These are phyloP conservation scores for Komagataella ulmi DNA, from an alignment of 805 yeast genomes.

Conservation along the genomic window DNA sequence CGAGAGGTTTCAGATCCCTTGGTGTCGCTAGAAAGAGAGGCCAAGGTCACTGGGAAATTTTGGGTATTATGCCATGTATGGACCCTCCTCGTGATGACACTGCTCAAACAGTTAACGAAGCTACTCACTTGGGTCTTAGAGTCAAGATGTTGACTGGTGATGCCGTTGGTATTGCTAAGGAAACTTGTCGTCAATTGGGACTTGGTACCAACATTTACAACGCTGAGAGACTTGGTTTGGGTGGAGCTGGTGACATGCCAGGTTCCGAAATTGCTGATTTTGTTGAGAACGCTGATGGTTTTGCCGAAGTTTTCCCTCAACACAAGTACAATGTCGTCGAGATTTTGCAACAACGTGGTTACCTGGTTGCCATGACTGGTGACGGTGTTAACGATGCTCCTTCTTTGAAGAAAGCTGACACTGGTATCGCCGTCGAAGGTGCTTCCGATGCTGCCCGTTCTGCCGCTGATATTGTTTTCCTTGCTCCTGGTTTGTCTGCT, in stretches of 20 bases:
- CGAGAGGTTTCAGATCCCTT: constrained; percentile 96
- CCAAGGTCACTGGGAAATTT: constrained; percentile 95
- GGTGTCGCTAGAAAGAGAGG: constrained; percentile 99
- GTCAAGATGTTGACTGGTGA: constrained; percentile 98
- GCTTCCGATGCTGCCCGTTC: constrained; percentile 95
- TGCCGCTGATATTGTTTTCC: constrained; percentile 92
- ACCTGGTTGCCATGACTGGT: constrained; percentile 98
- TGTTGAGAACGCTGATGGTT: constrained; percentile 96
- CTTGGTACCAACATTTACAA: constrained; percentile 92
- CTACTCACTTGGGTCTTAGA: constrained; percentile 81
- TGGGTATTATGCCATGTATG: constrained; percentile 98
- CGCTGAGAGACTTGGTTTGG: constrained; percentile 93
- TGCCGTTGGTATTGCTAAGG: constrained; percentile 98
- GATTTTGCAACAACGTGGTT: constrained; percentile 90
- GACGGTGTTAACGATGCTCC: constrained; percentile 99
- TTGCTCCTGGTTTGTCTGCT: constrained; percentile 92
- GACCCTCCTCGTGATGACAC: constrained; percentile 99
- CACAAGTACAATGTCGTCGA: constrained; percentile 94
- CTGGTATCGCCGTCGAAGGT: constrained; percentile 98
- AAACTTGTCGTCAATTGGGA: constrained; percentile 96
- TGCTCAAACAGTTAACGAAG: constrained; percentile 88
- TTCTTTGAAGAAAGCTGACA: constrained; percentile 89
- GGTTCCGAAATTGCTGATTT: constrained; percentile 97
- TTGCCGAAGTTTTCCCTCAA: constrained; percentile 98
- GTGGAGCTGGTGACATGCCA: constrained; percentile 87